Percentiles rank a stretch among this genome's conserved stretches.
phyloP scores from a whole-genome alignment of 2,329 filamentous ascomycete species.

The Davidsoniella australis region DNA sequence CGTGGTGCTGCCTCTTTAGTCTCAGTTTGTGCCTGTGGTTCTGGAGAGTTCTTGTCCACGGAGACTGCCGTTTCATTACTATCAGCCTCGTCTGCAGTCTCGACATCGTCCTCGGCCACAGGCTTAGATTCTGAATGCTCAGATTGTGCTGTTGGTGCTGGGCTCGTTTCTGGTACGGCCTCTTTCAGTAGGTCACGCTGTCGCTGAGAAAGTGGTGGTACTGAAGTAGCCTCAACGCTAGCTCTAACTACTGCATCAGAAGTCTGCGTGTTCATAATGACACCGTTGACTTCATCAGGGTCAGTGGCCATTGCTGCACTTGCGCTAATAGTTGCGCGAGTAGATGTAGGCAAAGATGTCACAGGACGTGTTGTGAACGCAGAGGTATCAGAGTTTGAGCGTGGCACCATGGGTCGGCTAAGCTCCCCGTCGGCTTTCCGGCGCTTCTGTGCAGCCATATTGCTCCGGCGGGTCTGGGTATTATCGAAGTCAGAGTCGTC shows the following conservation, averaged over 20 bases:
- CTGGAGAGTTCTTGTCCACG: background rate
- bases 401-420: background rate
- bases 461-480: background rate
- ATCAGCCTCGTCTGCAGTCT: background rate
- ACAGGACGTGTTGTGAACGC: background rate
- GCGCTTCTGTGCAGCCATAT: conserved; percentile 4
- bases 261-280: conserved; percentile 8
- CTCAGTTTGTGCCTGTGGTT: no score
- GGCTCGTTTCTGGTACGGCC: conserved; percentile 10
- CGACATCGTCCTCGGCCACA: background rate
- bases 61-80: background rate
- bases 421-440: conserved; percentile 3
- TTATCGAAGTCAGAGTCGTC: conserved; percentile 1
- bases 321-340: background rate
- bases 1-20: background rate
- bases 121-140: background rate
- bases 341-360: background rate
- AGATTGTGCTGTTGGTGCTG: conserved; percentile 1
- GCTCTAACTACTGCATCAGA: conserved; percentile 4
- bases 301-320: conserved; percentile 1
- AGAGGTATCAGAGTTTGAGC: background rate
- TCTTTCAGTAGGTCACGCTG: conserved; percentile 4
- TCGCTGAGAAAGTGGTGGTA: background rate
- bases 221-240: background rate
- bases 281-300: conserved; percentile 1